These are phyloP conservation scores for Leccinum uliginosum DNA, from an alignment of 768 basidiomycete species.

Conservation along the genomic window DNA sequence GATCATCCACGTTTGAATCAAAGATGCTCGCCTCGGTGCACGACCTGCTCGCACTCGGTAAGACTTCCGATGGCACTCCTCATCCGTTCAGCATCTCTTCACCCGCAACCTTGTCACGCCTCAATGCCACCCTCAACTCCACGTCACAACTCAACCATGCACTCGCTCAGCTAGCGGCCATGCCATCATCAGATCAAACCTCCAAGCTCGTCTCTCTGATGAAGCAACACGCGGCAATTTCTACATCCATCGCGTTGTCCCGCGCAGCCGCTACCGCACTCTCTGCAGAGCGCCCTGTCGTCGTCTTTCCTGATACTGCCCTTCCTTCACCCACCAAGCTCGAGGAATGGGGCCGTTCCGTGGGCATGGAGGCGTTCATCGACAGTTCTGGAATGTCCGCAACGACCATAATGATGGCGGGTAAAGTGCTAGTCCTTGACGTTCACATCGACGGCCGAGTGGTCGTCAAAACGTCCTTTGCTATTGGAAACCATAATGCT, in stretches of 20 bases:
- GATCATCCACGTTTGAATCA: background rate
- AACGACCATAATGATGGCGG: slow-evolving; percentile 61
- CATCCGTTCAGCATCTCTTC: slow-evolving; percentile 27
- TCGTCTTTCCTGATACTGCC: slow-evolving; percentile 28
- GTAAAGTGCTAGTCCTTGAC: slow-evolving; percentile 78
- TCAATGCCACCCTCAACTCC: slow-evolving; percentile 50
- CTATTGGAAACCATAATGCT: slow-evolving; percentile 43
- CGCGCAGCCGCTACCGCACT: slow-evolving; percentile 20
- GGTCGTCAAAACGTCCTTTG: slow-evolving; percentile 71
- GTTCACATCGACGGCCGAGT: slow-evolving; percentile 52
- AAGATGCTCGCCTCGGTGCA: background rate
- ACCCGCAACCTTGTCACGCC: slow-evolving; percentile 24
- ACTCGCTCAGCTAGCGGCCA: slow-evolving; percentile 40
- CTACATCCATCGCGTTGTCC: slow-evolving; percentile 25
- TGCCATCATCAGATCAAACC: slow-evolving; percentile 49
- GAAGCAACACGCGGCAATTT: slow-evolving; percentile 55
- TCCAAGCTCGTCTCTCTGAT: slow-evolving; percentile 66
- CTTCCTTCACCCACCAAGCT: slow-evolving; percentile 37
- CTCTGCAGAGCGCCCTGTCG: slow-evolving; percentile 15
- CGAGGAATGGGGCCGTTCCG: slow-evolving; percentile 56
- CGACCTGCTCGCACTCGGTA: slow-evolving; percentile 10
- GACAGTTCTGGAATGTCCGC: slow-evolving; percentile 47
- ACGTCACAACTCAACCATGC: slow-evolving; percentile 53
- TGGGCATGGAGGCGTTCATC: slow-evolving; percentile 72
- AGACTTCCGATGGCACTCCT: slow-evolving; percentile 14